These are phyloP conservation scores for Rhodotorula diobovata DNA, from an alignment of 768 basidiomycete species.

Conservation along the genomic window DNA sequence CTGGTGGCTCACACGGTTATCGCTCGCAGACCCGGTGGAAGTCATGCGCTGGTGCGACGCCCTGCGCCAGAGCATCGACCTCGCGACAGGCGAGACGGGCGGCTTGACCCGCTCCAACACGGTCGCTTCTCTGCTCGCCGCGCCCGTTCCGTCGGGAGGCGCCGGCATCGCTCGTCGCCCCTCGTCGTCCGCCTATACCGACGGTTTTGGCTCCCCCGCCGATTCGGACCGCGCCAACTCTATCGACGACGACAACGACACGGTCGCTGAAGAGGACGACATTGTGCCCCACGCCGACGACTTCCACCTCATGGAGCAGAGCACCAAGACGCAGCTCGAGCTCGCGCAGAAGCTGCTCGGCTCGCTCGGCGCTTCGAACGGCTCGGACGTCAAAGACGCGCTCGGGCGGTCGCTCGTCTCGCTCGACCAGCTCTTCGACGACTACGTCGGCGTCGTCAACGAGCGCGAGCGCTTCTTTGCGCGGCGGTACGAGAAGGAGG, in stretches of 20 bases:
- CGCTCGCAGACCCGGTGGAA: slow-evolving; percentile 71
- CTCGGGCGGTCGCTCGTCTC: slow-evolving; percentile 53
- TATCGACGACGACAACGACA: slow-evolving; percentile 35
- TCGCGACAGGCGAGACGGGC: slow-evolving; percentile 1
- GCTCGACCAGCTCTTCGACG: slow-evolving; percentile 60
- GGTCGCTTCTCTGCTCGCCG: too few relatives aligned
- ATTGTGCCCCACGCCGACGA: slow-evolving; percentile 39
- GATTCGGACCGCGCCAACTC: slow-evolving; percentile 13
- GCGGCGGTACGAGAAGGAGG: slow-evolving; percentile 59
- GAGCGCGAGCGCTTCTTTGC: slow-evolving; percentile 67
- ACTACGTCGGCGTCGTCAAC: slow-evolving; percentile 64
- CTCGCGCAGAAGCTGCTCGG: slow-evolving; percentile 63
- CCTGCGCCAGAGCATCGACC: slow-evolving; percentile 68
- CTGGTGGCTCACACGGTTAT: neutral
- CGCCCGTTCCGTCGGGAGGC: neutral
- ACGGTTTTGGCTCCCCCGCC: neutral
- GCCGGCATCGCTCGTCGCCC: neutral
- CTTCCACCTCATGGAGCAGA: slow-evolving; percentile 44
- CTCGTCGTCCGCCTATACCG: neutral
- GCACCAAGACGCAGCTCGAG: slow-evolving; percentile 65
- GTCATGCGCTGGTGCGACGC: slow-evolving; percentile 80
- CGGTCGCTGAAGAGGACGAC: slow-evolving; percentile 24
- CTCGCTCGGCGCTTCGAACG: slow-evolving; percentile 46
- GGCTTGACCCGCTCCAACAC: neutral
- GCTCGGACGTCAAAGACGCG: slow-evolving; percentile 58